Evolutionary conservation across 2,329 filamentous ascomycete species (phyloP), one percentile per base, ranked within the genome.

Genomic region (Fusarium domesticum): DNA sequence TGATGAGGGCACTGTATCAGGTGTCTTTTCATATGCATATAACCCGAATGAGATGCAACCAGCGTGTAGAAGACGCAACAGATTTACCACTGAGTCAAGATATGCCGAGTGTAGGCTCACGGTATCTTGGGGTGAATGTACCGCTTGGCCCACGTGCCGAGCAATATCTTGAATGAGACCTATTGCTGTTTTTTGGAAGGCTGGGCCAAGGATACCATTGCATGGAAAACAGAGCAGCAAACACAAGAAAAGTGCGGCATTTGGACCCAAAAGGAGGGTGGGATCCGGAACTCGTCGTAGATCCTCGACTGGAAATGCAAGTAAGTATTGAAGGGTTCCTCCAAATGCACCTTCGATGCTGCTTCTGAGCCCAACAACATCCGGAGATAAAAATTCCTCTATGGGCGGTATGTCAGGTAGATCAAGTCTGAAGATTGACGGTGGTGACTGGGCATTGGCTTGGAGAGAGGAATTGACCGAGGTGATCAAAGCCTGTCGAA

Each of bases 101-200:
- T 49, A 46, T 14, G 23, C 30, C 6, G 25, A 42, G n/a, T 37
- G 17, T 8, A 48, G 37, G 17, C 14, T 37, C 6, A 53, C 34
- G 4, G 31, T 54, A n/a, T 50, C 49, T 35, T 54, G 51, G 1
- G 49, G 49, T 5, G 49, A 53, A 18, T 36, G 23, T 17, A 54
- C 37, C 5, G 51, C 25, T 25, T 43, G 23, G 10, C 39, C 12
- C 6, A 47, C 14, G 32, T 50, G 45, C 10, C 32, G 17, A 16
- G 45, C 39, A 15, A 50, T 37, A 5, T 45, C 43, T 15, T 32
- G 32, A 6, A 50, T 50, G 6, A 47, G 35, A n/a, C 12, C 12
- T 3, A 54, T 33, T 2, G 46, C 41, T 11, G 39, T 43, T 30
- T 18, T 45, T 18, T 51, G 51, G 14, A 54, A 54, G 8, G 43